A percentile compares a stretch with the other conserved stretches of the same genome.
These are phyloP conservation scores for Botrytis cinerea DNA, from an alignment of 2,329 filamentous ascomycete genomes.

Conservation along the genomic window DNA sequence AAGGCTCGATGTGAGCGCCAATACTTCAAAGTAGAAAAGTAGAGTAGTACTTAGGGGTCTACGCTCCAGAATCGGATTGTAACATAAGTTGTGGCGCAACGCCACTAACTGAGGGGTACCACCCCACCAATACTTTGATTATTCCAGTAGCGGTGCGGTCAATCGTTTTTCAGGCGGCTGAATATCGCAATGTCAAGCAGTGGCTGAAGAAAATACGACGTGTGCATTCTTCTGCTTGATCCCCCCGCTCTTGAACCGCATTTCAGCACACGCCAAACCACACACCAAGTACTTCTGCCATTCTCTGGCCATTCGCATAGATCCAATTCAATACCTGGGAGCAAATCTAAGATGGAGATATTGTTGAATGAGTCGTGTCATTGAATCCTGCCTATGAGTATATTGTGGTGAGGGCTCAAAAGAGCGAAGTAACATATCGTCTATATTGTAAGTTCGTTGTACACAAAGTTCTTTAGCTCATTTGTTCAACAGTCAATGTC, in stretches of 20 bases:
- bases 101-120: too few species aligned
- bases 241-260: not conserved
- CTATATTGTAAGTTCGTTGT: not conserved
- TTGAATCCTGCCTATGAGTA: not conserved
- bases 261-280: not conserved
- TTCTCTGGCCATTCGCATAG: not conserved
- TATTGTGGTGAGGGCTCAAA: not conserved
- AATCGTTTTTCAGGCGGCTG: too few species aligned
- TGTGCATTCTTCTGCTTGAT: not conserved
- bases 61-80: too few species aligned
- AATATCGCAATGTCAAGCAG: too few species aligned
- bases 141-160: too few species aligned
- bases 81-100: too few species aligned
- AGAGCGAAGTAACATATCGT: not conserved
- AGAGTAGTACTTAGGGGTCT: too few species aligned
- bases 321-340: not conserved
- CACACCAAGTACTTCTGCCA: not conserved
- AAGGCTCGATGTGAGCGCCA: too few species aligned
- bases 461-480: not conserved
- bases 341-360: not conserved
- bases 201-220: too few species aligned
- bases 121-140: too few species aligned
- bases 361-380: not conserved
- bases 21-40: too few species aligned
- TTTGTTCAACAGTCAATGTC: not conserved